phyloP scores from a whole-genome alignment of 2,329 filamentous ascomycete genomes.

The Monosporascus sp. region DNA sequence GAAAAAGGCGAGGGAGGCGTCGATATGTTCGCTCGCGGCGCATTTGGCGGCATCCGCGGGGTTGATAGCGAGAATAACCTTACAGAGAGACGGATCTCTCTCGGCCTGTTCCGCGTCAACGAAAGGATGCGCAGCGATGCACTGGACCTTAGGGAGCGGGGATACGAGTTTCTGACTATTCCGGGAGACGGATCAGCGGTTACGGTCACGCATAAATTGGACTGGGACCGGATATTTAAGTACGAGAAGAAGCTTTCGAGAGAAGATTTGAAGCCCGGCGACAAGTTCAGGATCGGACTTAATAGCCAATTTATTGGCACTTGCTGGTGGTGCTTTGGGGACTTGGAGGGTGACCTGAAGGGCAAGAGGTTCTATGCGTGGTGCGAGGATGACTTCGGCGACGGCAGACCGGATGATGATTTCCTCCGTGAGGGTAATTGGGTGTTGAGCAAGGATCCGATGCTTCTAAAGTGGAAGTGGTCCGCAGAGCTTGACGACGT shows the following conservation, averaged over 20 bases:
- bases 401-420: slow-evolving; percentile 3
- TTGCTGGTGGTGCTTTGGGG: slow-evolving; percentile 13
- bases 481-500: slow-evolving; percentile 2
- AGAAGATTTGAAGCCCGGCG: slow-evolving; percentile 4
- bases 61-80: neutral
- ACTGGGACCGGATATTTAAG: slow-evolving; percentile 11
- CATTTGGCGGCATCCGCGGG: neutral
- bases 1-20: slow-evolving; percentile 5
- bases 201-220: slow-evolving; percentile 4
- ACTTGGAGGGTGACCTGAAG: slow-evolving; percentile 7
- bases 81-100: slow-evolving; percentile 1
- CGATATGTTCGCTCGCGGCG: slow-evolving; percentile 2
- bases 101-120: slow-evolving; percentile 2
- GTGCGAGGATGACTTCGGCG: neutral
- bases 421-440: slow-evolving; percentile 6
- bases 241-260: slow-evolving; percentile 5
- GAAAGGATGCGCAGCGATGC: neutral
- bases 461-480: slow-evolving; percentile 5
- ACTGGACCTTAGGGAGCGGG: slow-evolving; percentile 7
- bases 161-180: slow-evolving; percentile 7
- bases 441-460: slow-evolving; percentile 7
- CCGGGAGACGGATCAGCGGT: slow-evolving; percentile 3
- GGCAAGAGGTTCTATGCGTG: slow-evolving; percentile 7
- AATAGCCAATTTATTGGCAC: slow-evolving; percentile 2
- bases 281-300: slow-evolving; percentile 4